Base-by-base conservation (phyloP, 179 eudicot species). In the Vitellaria paradoxa region DNA sequence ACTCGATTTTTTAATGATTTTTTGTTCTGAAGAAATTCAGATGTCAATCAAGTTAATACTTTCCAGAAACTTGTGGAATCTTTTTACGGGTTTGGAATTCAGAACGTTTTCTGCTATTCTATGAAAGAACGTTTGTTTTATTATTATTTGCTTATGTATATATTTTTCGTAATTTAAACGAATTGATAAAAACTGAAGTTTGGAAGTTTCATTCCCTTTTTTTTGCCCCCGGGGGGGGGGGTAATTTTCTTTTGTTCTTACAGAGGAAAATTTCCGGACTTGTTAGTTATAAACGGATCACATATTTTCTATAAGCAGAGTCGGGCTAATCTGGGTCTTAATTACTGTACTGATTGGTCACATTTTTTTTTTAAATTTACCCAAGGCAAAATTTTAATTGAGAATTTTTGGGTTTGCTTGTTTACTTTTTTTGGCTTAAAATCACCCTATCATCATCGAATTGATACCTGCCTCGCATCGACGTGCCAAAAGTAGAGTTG, bases 11-110 rank as follows among this genome's bases (percentile, higher is more conserved):
- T 53, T 68, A 21, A 12, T 24, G 20, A 13, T 76, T 67, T n/a
- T 78, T 70, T 70, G 68, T 53, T 76, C 61, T 75, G 72, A 75
- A 72, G 49, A 37, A 56, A 57, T 30, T 4, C 53, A 17, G 17
- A 59, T 50, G n/a, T 30, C 50, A 57, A 12, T 40, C 26, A 13
- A n/a, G 1, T 18, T 17, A 56, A 59, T 59, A 17, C 46, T 71
- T 53, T 53, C 17, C 23, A 50, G 60, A 17, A 24, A 8, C 42
- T 37, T 72, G 21, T 72, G 63, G 75, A 56, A 18, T 64, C 49
- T 17, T 24, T 53, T 72, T 49, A 53, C n/a, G 14, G 64, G 30
- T 72, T 72, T 72, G 49, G 46, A 24, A 24, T 52, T 52, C 4
- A 18, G 24, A 45, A 45, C 42, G 6, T 15, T 66, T 66, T 13